Base-by-base conservation (phyloP, 139 green algal species). In the Edaphochlamys debaryana region DNA sequence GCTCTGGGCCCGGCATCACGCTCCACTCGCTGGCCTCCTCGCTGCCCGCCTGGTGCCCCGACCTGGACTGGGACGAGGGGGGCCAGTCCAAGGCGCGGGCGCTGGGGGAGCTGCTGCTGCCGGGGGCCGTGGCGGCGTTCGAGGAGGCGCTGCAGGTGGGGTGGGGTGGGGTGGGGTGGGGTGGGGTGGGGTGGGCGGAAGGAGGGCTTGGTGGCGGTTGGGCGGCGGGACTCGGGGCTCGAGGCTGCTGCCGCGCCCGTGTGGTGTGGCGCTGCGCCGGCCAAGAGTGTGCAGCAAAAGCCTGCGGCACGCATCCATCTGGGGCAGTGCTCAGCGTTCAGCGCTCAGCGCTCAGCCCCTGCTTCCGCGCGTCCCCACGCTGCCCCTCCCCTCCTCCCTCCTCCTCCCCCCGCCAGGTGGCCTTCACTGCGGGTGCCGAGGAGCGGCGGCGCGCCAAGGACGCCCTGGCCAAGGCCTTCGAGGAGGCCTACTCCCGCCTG, bases 341-440 rank as follows among this genome's bases (percentile, higher is more conserved):
- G n/a, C n/a, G n/a, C n/a, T n/a, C n/a, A n/a, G n/a, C n/a, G n/a
- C n/a, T n/a, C n/a, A n/a, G n/a, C n/a, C n/a, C n/a, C n/a, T n/a
- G n/a, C n/a, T n/a, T n/a, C n/a, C n/a, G n/a, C n/a, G n/a, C n/a
- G n/a, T n/a, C n/a, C n/a, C n/a, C n/a, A n/a, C n/a, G n/a, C n/a
- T n/a, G n/a, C n/a, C n/a, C n/a, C n/a, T n/a, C n/a, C n/a, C n/a
- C n/a, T n/a, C n/a, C n/a, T n/a, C n/a, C n/a, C n/a, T n/a, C n/a
- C n/a, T n/a, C n/a, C n/a, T n/a, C 22, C 19, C 45, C 45, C 54
- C 11, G 4, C 5, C 45, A 87, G 19, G 92, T 87, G 4, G 93
- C 93, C 34, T 95, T 97, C 75, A 93, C 88, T 19, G 90, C 93
- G 34, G 92, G 92, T 13, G 93, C 94, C 23, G 95, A 96, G 87